Evolutionary conservation across 768 basidiomycete species (phyloP).

Genomic region (Rhodosporidiobolus odoratus): DNA sequence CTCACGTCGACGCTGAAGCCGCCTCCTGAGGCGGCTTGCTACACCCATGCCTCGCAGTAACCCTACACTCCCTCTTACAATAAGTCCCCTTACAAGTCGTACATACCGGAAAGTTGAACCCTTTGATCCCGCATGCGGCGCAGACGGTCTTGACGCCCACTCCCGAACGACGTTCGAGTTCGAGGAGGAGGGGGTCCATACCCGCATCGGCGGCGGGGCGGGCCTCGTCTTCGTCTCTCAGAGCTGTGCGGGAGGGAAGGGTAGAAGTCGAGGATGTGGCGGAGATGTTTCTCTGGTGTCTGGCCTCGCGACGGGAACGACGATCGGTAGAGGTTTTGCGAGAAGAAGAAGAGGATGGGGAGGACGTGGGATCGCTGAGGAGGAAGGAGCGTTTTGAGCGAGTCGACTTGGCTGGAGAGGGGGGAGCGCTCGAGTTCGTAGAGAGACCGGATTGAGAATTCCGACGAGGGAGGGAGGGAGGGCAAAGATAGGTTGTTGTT

Average conservation of each 20-base stretch:
- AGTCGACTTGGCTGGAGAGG: background rate
- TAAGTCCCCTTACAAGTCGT: slow-evolving; percentile 23
- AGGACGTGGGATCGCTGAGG: slow-evolving; percentile 10
- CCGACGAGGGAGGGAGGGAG: background rate
- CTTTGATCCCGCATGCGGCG: slow-evolving; percentile 33
- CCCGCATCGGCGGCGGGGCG: slow-evolving; percentile 2
- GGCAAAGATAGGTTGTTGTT: no score
- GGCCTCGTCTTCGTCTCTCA: background rate
- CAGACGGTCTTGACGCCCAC: slow-evolving; percentile 38
- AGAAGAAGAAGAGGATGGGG: background rate
- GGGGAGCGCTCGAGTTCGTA: background rate
- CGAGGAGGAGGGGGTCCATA: slow-evolving; percentile 40
- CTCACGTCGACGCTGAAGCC: background rate
- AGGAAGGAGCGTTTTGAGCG: slow-evolving; percentile 15
- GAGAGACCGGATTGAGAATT: no score
- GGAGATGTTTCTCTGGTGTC: background rate
- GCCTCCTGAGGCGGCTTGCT: background rate
- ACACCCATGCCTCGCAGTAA: background rate
- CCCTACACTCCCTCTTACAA: slow-evolving; percentile 34
- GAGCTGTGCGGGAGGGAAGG: background rate
- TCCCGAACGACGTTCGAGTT: slow-evolving; percentile 30
- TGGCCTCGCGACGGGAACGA: background rate
- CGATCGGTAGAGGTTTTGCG: background rate
- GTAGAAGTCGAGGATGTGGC: background rate
- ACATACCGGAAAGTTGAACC: slow-evolving; percentile 37